These are phyloP conservation scores for Mycena venus DNA, from an alignment of 768 basidiomycete species.

Conservation along the genomic window DNA sequence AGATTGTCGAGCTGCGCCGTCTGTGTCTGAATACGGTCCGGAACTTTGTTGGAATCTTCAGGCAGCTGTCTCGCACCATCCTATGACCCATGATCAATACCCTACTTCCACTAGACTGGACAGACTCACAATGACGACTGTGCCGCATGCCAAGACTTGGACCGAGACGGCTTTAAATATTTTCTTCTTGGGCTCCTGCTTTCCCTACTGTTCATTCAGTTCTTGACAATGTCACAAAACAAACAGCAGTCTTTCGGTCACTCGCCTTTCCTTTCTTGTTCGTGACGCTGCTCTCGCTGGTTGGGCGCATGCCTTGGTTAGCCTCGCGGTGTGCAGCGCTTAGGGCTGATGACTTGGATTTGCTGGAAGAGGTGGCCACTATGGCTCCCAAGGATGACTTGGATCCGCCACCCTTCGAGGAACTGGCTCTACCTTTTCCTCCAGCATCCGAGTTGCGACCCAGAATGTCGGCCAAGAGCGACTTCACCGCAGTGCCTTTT, in stretches of 20 bases:
- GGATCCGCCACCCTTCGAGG: background rate
- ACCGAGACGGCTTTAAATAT: background rate
- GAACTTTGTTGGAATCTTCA: background rate
- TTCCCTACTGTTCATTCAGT: background rate
- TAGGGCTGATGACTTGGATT: background rate
- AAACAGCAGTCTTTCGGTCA: background rate
- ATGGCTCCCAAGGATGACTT: background rate
- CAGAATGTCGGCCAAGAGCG: background rate
- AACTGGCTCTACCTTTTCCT: background rate
- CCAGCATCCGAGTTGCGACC: background rate
- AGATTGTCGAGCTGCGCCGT: background rate
- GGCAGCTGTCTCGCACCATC: background rate
- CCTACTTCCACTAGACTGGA: background rate
- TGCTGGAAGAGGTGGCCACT: background rate
- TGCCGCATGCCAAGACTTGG: background rate
- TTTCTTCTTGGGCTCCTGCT: background rate
- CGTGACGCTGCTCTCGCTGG: background rate
- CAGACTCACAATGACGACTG: background rate
- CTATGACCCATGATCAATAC: background rate
- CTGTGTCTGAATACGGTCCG: background rate
- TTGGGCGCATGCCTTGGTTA: background rate
- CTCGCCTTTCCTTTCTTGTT: conserved; percentile 11
- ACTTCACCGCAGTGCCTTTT: background rate
- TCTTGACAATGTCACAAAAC: background rate
- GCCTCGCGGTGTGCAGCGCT: background rate